These are phyloP conservation scores for Capronia americana DNA, from an alignment of 2,329 filamentous ascomycete genomes.

Conservation along the genomic window DNA sequence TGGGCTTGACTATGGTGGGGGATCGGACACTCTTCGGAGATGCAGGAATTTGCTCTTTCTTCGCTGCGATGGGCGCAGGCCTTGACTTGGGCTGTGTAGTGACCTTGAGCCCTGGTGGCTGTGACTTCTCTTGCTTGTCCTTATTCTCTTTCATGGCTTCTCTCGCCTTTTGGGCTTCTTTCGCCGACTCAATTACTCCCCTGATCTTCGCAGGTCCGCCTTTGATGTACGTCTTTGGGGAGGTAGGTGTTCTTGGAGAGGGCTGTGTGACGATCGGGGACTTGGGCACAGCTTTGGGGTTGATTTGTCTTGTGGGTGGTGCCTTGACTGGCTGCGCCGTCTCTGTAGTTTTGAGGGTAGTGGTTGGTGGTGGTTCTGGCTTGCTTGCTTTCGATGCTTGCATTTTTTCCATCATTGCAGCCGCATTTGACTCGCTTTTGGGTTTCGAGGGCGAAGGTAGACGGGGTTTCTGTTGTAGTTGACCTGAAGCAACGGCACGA, in stretches of 20 bases:
- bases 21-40: slow-evolving; percentile 35
- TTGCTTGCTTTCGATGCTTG: slow-evolving; percentile 22
- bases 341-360: slow-evolving; percentile 30
- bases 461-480: slow-evolving; percentile 20
- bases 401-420: slow-evolving; percentile 31
- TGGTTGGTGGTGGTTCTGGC: slow-evolving; percentile 27
- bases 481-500: slow-evolving; percentile 26
- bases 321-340: slow-evolving; percentile 32
- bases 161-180: slow-evolving; percentile 40
- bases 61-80: slow-evolving; percentile 9
- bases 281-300: slow-evolving; percentile 26
- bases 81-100: slow-evolving; percentile 21
- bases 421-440: slow-evolving; percentile 27
- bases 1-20: slow-evolving; percentile 43
- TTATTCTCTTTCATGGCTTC: slow-evolving; percentile 27
- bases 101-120: slow-evolving; percentile 19
- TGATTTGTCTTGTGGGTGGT: slow-evolving; percentile 31
- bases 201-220: slow-evolving; percentile 42
- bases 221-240: slow-evolving; percentile 30
- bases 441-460: slow-evolving; percentile 25
- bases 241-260: slow-evolving; percentile 33
- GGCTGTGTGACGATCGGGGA: slow-evolving; percentile 29
- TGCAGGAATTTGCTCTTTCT: slow-evolving; percentile 32
- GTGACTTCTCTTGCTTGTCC: slow-evolving; percentile 39
- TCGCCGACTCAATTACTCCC: slow-evolving; percentile 42